Evolutionary conservation across 1,284 basidiomycete species (phyloP).

Genomic region (Cystobasidiaceae sp.): DNA sequence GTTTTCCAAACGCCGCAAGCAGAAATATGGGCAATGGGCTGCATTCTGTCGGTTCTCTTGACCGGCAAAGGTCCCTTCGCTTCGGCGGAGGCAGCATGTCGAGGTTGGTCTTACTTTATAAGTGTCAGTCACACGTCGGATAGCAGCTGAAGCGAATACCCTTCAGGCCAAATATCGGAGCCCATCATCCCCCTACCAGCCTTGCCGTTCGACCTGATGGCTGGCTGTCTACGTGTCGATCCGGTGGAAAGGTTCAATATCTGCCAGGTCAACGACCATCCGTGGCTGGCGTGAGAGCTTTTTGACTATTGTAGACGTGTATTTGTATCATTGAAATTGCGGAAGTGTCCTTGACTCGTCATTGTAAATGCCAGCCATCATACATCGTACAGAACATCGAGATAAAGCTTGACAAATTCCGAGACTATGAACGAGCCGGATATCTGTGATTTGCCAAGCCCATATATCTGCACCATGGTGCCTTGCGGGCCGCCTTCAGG

Average conservation of each 20-base stretch:
- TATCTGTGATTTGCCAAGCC: constrained; percentile 20
- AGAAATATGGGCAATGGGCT: constrained; percentile 90
- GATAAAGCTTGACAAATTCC: constrained; percentile 28
- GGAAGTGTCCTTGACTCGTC: too few species aligned
- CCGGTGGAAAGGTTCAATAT: constrained; percentile 64
- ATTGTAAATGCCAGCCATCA: too few species aligned
- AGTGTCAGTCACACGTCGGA: neutral
- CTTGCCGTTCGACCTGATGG: constrained; percentile 57
- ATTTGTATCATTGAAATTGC: too few species aligned
- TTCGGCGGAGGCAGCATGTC: constrained; percentile 53
- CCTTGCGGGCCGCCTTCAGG: constrained; percentile 8
- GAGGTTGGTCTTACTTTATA: too few species aligned
- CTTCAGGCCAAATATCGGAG: constrained; percentile 43
- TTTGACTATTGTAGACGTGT: too few species aligned
- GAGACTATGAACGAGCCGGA: constrained; percentile 23
- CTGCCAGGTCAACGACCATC: constrained; percentile 63
- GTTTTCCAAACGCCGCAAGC: constrained; percentile 63
- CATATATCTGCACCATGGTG: constrained; percentile 29
- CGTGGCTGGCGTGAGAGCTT: constrained; percentile 57
- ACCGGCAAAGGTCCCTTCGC: constrained; percentile 80
- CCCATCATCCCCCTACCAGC: constrained; percentile 42
- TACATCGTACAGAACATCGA: constrained; percentile 28
- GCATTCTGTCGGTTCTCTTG: constrained; percentile 76
- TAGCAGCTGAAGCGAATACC: too few species aligned
- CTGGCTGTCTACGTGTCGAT: constrained; percentile 66